Base-by-base conservation (phyloP, 495 filamentous ascomycete genomes). In the Neurospora sp. region DNA sequence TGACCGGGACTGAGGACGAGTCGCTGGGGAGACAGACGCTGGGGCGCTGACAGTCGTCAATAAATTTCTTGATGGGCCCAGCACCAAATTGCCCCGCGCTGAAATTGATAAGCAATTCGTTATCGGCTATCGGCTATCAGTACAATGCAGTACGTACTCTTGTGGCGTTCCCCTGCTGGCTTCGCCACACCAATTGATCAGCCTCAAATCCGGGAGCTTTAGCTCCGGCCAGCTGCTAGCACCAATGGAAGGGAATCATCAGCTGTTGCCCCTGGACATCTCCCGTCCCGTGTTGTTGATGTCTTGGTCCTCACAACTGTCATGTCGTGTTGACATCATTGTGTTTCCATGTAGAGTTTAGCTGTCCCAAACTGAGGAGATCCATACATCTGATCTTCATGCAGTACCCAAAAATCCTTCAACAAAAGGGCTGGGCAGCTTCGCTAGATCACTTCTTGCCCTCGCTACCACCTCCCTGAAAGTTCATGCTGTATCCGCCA, bases 401-500 rank as follows among this genome's bases (percentile, higher is more conserved):
- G 40, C 44, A 45, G 44, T 45, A 3, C 3, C 16, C 44, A 45
- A 45, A 20, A 45, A 17, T 3, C 40, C 14, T 6, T 42, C 14
- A 42, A 40, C 39, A 40, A 44, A 44, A n/a, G 16, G n/a, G 44
- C 44, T 48, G 44, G 44, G 44, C 8, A 1, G 41, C 44, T 31
- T 6, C 31, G 35, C 48, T 7, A 27, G 0, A 59, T 59, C 20
- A 72, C 16, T 20, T 72, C 20, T 71, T 42, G 39, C 38, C 40
- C 35, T 71, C 69, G 7, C 76, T 74, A n/a, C 70, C 69, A 20
- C 80, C 83, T 41, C 87, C 84, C 72, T 88, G 83, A 73, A 98
- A 97, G 74, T 93, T 93, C 89, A 98, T 90, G 81, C 90, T 97
- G 81, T 98, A 98, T 20, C 92, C 94, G 8, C 95, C 95, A 6